Percentiles rank a stretch among this genome's conserved stretches.
phyloP scores from a whole-genome alignment of 2,329 filamentous ascomycete species.

The Aspergillus niger region DNA sequence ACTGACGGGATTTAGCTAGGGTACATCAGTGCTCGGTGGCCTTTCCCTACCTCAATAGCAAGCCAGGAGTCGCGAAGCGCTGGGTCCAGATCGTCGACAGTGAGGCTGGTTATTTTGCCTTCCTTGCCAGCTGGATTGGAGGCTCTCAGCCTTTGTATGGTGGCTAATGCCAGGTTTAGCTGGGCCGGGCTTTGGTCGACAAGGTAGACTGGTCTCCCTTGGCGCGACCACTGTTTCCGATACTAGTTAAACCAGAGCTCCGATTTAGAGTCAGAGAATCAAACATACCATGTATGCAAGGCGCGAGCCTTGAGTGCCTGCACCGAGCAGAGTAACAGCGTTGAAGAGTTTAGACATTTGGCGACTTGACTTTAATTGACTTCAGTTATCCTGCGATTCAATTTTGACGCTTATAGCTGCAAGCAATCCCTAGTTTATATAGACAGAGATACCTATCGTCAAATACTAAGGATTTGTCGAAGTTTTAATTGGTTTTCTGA shows the following conservation, averaged over 20 bases:
- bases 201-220: conserved; percentile 7
- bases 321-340: conserved; percentile 7
- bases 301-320: conserved; percentile 11
- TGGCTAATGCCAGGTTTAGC: neutral
- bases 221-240: conserved; percentile 9
- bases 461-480: neutral
- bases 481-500: no score
- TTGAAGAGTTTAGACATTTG: neutral
- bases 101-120: neutral
- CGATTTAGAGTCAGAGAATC: neutral
- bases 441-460: neutral
- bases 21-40: neutral
- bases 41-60: conserved; percentile 7
- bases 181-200: conserved; percentile 9
- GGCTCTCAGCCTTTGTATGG: conserved; percentile 5
- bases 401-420: neutral
- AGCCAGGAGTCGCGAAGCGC: conserved; percentile 7
- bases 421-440: neutral
- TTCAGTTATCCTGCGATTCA: no score
- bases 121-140: neutral
- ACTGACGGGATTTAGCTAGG: conserved; percentile 32
- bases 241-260: neutral
- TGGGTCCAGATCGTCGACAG: neutral
- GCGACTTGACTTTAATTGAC: no score
- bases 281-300: conserved; percentile 13